Percentiles rank a stretch among this genome's conserved stretches.
These are phyloP conservation scores for Eucalyptus pauciflora DNA, from an alignment of 345 rosid genomes.

Conservation along the genomic window DNA sequence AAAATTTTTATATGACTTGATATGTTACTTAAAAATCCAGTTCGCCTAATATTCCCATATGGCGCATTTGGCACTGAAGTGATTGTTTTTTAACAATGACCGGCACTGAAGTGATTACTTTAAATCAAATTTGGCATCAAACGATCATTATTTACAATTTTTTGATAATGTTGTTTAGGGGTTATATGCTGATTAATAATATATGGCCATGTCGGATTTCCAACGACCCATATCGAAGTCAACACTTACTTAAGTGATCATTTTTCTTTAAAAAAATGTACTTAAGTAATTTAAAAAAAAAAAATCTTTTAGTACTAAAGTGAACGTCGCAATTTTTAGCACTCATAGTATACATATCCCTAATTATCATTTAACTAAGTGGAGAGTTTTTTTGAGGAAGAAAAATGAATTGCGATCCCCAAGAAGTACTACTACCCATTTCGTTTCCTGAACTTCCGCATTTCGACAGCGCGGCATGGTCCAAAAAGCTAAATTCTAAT, in stretches of 20 bases:
- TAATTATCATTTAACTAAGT: too few species aligned
- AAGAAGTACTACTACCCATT: neutral
- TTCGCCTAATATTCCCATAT: accelerated
- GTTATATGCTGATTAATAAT: too few species aligned
- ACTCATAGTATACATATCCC: accelerated
- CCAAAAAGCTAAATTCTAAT: neutral
- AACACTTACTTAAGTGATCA: too few species aligned
- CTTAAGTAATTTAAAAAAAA: too few species aligned
- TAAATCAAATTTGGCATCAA: accelerated
- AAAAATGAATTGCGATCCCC: neutral
- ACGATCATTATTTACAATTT: too few species aligned
- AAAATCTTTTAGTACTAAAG: accelerated
- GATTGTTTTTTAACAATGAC: accelerated
- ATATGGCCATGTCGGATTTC: too few species aligned
- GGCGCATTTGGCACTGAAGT: accelerated
- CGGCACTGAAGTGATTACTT: accelerated
- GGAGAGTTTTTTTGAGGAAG: neutral
- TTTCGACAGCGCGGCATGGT: neutral
- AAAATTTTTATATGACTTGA: too few species aligned
- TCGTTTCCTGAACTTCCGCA: neutral
- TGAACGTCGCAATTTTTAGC: accelerated
- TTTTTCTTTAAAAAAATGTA: too few species aligned
- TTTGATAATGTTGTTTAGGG: too few species aligned
- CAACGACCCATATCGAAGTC: accelerated
- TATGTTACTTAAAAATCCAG: too few species aligned